These are phyloP conservation scores for Neophaeococcomyces aloes DNA, from an alignment of 2,329 filamentous ascomycete species.

Conservation along the genomic window DNA sequence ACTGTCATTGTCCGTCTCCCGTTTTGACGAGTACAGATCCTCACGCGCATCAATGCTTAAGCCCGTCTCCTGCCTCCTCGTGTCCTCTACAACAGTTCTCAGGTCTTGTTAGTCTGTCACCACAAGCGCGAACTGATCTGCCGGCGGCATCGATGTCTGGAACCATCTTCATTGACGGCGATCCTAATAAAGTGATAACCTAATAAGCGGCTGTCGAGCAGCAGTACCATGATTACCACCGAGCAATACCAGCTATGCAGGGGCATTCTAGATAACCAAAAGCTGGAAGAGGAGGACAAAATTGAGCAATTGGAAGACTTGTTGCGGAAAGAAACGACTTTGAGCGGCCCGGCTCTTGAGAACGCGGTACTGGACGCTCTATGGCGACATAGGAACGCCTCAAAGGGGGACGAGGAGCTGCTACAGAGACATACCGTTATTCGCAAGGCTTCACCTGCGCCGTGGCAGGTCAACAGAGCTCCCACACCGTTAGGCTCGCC, in stretches of 20 bases:
- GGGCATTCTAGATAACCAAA: conserved; percentile 70
- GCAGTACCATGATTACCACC: conserved; percentile 70
- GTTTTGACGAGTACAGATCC: no score
- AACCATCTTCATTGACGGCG: no score
- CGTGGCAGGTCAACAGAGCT: conserved; percentile 69
- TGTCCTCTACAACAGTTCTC: no score
- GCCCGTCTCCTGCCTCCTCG: no score
- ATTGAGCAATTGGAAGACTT: conserved; percentile 83
- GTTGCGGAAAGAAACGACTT: conserved; percentile 63
- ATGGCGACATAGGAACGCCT: conserved; percentile 56
- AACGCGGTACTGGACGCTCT: conserved; percentile 83
- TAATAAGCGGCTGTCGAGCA: conserved; percentile 18
- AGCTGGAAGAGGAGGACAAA: conserved; percentile 87
- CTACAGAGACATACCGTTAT: conserved; percentile 81
- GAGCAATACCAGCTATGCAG: conserved; percentile 85
- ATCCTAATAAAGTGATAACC: no score
- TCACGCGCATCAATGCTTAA: no score
- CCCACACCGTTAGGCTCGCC: conserved; percentile 74
- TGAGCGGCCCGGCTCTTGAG: conserved; percentile 69
- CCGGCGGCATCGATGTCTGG: no score
- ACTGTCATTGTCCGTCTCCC: no score
- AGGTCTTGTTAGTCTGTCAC: no score
- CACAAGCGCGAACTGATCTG: no score
- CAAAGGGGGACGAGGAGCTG: conserved; percentile 44
- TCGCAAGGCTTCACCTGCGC: conserved; percentile 80